Conservation (phyloP, 176 grass and related monocot species). For the Zea mays region DNA sequence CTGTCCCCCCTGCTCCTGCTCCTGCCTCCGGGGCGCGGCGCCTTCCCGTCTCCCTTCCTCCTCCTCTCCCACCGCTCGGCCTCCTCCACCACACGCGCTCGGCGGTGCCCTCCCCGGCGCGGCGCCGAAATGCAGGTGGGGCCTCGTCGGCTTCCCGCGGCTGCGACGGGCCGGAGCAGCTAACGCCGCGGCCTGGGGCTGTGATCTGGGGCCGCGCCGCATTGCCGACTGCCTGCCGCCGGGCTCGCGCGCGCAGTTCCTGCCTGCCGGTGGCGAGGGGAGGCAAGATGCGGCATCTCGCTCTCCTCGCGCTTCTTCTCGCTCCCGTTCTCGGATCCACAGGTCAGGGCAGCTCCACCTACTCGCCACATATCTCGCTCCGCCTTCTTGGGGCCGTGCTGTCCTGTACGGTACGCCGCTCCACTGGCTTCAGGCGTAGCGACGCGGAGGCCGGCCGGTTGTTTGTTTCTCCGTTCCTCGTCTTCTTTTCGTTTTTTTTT, state of each 20-base stretch:
- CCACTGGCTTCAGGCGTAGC: background rate
- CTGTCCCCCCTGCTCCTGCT: background rate
- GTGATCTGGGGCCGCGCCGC: constrained; percentile 34
- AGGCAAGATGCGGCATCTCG: constrained; percentile 34
- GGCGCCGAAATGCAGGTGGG: constrained; percentile 44
- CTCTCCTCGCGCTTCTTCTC: constrained; percentile 40
- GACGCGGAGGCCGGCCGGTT: background rate
- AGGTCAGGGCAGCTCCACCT: constrained; percentile 44
- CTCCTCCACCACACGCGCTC: constrained; percentile 26
- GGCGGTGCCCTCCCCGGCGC: constrained; percentile 17
- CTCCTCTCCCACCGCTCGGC: background rate
- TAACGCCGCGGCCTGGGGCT: constrained; percentile 12
- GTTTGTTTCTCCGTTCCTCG: background rate
- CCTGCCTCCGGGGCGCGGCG: constrained; percentile 23
- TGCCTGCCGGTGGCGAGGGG: background rate
- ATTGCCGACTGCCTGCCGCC: constrained; percentile 25
- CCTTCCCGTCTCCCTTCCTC: constrained; percentile 6
- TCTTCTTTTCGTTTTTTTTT: background rate
- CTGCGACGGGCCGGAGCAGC: constrained; percentile 8
- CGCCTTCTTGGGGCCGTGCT: background rate
- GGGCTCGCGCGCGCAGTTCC: background rate
- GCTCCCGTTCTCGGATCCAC: constrained; percentile 60
- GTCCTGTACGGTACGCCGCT: background rate
- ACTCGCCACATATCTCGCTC: background rate
- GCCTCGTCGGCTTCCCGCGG: constrained; percentile 14